phyloP scores from a whole-genome alignment of 2,329 filamentous ascomycete genomes.

The Microascus cirrosus region DNA sequence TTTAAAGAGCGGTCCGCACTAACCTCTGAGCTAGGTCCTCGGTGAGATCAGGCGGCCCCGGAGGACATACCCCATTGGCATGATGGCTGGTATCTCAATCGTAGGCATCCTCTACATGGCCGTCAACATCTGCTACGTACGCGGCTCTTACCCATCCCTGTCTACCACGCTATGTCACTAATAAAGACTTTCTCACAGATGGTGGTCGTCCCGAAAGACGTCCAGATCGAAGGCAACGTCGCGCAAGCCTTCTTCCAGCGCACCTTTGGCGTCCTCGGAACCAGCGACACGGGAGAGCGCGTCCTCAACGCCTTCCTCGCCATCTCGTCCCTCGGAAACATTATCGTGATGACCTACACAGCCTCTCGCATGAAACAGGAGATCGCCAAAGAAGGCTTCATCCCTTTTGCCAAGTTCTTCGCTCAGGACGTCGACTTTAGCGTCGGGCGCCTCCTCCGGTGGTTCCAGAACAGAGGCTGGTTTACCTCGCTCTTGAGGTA shows the following conservation, averaged over 20 bases:
- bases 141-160: conserved; percentile 2
- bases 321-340: conserved; percentile 42
- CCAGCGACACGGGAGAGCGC: conserved; percentile 14
- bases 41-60: conserved; percentile 19
- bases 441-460: conserved; percentile 18
- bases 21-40: conserved; percentile 10
- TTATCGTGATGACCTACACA: conserved; percentile 46
- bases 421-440: conserved; percentile 24
- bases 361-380: conserved; percentile 46
- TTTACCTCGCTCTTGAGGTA: conserved; percentile 15
- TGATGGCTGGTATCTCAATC: conserved; percentile 16
- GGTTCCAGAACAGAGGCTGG: conserved; percentile 18
- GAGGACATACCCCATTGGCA: conserved; percentile 20
- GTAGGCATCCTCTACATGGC: conserved; percentile 21
- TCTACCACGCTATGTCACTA: conserved; percentile 16
- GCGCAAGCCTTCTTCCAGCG: conserved; percentile 22
- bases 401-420: conserved; percentile 38
- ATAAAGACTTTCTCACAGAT: conserved; percentile 25
- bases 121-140: conserved; percentile 24
- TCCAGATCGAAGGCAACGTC: conserved; percentile 12
- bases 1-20: background rate
- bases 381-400: conserved; percentile 46
- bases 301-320: conserved; percentile 39
- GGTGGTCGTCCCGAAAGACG: conserved; percentile 18
- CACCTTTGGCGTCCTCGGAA: conserved; percentile 16